phyloP scores from a whole-genome alignment of 305 asterid species.

The Solanum hybrid region DNA sequence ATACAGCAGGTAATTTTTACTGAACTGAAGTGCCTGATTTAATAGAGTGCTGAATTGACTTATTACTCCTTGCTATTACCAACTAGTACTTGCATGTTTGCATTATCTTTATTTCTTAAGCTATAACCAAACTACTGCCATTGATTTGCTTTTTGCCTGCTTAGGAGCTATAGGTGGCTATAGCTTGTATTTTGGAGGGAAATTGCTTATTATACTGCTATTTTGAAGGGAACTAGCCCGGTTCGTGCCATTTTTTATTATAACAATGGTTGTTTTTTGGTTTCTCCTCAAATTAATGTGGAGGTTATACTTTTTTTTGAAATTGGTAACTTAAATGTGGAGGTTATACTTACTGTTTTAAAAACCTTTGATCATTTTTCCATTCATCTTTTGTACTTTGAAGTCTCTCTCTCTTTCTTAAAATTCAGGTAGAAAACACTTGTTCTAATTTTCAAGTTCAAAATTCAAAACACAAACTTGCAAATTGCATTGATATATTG shows the following conservation, averaged over 20 bases:
- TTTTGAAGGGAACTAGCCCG: background rate
- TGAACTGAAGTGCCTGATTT: background rate
- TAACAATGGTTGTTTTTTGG: background rate
- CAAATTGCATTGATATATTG: background rate
- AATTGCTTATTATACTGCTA: background rate
- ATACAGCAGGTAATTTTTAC: conserved; percentile 67
- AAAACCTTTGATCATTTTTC: background rate
- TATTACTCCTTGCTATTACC: background rate
- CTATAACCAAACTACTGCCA: background rate
- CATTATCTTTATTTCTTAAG: background rate
- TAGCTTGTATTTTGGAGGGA: background rate
- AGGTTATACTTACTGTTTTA: background rate
- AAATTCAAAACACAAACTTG: background rate
- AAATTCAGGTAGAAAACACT: background rate
- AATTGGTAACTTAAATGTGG: too few species aligned
- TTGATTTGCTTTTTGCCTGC: background rate
- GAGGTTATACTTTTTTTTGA: background rate
- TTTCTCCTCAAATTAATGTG: background rate
- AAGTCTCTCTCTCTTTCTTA: background rate
- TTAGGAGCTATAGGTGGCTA: conserved; percentile 2
- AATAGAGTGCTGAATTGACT: background rate
- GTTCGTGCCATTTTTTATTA: background rate
- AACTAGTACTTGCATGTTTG: background rate
- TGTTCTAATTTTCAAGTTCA: background rate
- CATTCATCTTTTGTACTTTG: background rate